phyloP scores from a whole-genome alignment of 345 rosid species.

The Arabidopsis arenosa region DNA sequence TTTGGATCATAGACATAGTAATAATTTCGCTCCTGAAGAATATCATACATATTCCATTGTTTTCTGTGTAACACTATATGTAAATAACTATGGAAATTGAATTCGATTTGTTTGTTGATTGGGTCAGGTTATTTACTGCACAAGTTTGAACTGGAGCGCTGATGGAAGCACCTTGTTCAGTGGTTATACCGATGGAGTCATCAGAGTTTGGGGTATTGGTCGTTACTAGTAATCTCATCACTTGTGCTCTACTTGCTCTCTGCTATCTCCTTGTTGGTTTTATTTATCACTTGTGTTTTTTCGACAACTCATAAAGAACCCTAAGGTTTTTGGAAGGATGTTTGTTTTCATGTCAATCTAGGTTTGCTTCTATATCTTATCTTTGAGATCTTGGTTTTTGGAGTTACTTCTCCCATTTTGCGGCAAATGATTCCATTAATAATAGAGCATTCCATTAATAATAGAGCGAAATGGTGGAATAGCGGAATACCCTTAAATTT shows the following conservation, averaged over 20 bases:
- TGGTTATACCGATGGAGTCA: slow-evolving; percentile 93
- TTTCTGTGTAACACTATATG: neutral
- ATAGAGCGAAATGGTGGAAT: neutral
- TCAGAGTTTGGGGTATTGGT: slow-evolving; percentile 96
- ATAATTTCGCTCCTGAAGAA: neutral
- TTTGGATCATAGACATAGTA: neutral
- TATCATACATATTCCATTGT: neutral
- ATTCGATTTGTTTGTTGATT: slow-evolving; percentile 10
- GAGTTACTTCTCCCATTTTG: neutral
- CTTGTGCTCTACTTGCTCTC: neutral
- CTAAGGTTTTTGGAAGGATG: slow-evolving; percentile 38
- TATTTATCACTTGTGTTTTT: slow-evolving; percentile 24
- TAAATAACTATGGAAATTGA: neutral
- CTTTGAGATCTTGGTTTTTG: neutral
- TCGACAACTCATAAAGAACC: slow-evolving; percentile 40
- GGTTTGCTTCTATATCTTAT: slow-evolving; percentile 27
- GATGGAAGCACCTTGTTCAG: slow-evolving; percentile 97
- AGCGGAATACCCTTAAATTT: neutral
- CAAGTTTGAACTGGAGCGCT: slow-evolving; percentile 87
- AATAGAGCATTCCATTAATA: neutral
- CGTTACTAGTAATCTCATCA: slow-evolving; percentile 55
- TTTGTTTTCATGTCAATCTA: slow-evolving; percentile 36
- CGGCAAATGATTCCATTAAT: slow-evolving; percentile 1
- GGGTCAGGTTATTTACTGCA: slow-evolving; percentile 83
- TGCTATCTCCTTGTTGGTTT: slow-evolving; percentile 25